A percentile compares a stretch with the other conserved stretches of the same genome.
phyloP scores from a whole-genome alignment of 345 rosid genomes.

The Bruguiera sexangula region DNA sequence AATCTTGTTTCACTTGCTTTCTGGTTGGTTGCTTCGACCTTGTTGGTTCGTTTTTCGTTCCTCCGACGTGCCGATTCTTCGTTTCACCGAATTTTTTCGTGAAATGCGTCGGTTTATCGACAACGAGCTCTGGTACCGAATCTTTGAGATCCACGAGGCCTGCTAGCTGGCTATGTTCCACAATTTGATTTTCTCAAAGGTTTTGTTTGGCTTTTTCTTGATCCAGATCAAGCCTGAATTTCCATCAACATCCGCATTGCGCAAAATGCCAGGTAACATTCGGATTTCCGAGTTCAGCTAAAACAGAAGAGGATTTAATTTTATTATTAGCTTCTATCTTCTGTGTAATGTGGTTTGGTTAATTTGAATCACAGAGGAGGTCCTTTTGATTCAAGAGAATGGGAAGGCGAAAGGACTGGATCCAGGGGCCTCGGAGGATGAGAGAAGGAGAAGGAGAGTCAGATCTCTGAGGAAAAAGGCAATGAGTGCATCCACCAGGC shows the following conservation, averaged over 20 bases:
- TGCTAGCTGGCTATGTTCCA: neutral
- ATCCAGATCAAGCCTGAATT: conserved; percentile 27
- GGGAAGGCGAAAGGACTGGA: conserved; percentile 44
- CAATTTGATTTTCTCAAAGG: conserved; percentile 11
- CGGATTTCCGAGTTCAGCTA: conserved; percentile 4
- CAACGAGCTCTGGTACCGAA: neutral
- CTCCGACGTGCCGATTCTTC: conserved; percentile 6
- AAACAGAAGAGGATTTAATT: neutral
- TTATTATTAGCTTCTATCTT: neutral
- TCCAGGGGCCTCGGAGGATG: conserved; percentile 63
- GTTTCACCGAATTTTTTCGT: conserved; percentile 12
- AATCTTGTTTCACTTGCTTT: conserved; percentile 1
- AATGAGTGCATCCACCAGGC: conserved; percentile 65
- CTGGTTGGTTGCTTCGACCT: conserved; percentile 14
- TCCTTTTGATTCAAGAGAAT: conserved; percentile 35
- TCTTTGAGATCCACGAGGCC: conserved; percentile 23
- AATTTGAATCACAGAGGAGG: conserved; percentile 36
- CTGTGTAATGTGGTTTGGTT: neutral
- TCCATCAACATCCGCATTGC: neutral
- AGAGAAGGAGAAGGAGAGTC: conserved; percentile 45
- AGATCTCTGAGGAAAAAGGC: conserved; percentile 76
- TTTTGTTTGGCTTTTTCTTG: conserved; percentile 16
- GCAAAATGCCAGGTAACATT: conserved; percentile 51
- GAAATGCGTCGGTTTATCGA: conserved; percentile 7
- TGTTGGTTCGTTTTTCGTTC: conserved; percentile 15